Evolutionary conservation across 1,284 basidiomycete species (phyloP), one percentile per base, ranked within the genome.

Genomic region (Phellinidium pouzarii): DNA sequence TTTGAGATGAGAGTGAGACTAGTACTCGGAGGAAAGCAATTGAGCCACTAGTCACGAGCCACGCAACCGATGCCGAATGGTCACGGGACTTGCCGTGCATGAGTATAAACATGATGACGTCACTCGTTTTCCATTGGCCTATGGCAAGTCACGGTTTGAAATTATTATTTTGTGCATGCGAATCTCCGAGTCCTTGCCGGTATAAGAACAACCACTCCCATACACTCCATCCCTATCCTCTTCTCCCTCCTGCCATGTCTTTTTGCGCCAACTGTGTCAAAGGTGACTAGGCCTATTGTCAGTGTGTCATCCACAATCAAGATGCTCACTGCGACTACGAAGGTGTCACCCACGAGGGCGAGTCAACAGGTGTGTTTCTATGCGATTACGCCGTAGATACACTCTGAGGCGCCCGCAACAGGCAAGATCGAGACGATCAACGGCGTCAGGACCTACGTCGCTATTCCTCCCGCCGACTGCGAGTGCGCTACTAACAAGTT

Each of bases 281-380:
- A 8, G 55, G 51, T 50, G 48, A 29, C 52, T 40, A 26, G 12
- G 25, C 12, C 6, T 14, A 26, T 50, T 6, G 9, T 25, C 27
- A 17, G n/a, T n/a, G n/a, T n/a, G n/a, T n/a, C 36, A 43, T 25
- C 22, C 26, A 50, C 31, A 14, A 41, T 26, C 36, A 11, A 36
- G 12, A n/a, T 9, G 25, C 42, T 17, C 22, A 25, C 34, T 31
- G 3, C 48, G 38, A 23, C 11, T 19, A 23, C 22, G 8, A 44
- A 79, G 80, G 79, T 54, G 77, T 78, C 40, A 74, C 69, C 50
- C 79, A 82, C 58, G 78, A 81, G 59, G 80, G 80, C 29, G 73
- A 70, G 20, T 68, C 78, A 1, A 66, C 69, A 62, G 77, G 78
- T 75, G 53, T 50, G 4, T n/a, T 11, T 55, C 54, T 19, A 31